Evolutionary conservation across 345 rosid genomes (phyloP), one percentile per base, ranked within the genome.

Genomic region (Rhodamnia rubescens): DNA sequence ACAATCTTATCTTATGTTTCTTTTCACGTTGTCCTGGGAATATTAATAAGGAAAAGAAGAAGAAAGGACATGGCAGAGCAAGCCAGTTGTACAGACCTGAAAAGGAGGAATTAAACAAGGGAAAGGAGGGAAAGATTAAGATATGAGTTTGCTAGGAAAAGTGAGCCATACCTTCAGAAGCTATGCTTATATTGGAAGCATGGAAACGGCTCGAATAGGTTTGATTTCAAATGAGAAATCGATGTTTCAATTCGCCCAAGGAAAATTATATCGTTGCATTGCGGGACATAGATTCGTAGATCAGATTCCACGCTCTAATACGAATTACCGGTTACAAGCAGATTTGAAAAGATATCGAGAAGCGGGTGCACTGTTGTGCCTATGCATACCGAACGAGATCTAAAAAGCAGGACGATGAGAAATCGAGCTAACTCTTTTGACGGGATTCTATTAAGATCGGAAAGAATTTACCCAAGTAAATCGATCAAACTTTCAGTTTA

Each of bases 241-340:
- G 0, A 32, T 64, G 8, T 64, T 16, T 32, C 22, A 4, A 16
- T 8, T 22, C 24, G 16, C 1, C 24, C 44, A 16, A 8, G 0
- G 0, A 4, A 64, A 64, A 32, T 0, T 64, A 16, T 18, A 16
- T 16, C 1, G 44, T 0, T 32, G 8, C 7, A 1, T 0, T 1
- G 0, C 3, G 5, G 4, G 44, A 1, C 24, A 0, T 0, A 1
- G 0, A 64, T 64, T 29, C 0, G 6, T 64, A 16, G 27, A 11
- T 32, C 24, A 8, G 15, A 64, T 16, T 64, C 0, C 7, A 4
- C 2, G 24, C 22, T 64, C 3, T 0, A 64, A 8, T 15, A 32
- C 0, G 0, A 64, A 64, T 64, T 32, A 32, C 1, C 0, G 32
- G 0, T 0, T 8, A 64, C 0, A 2, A 18, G 13, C 0, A 32